Percentiles rank a stretch among this genome's conserved stretches.
These are phyloP conservation scores for Porogramme epimiltina DNA, from an alignment of 1,284 basidiomycete species.

Conservation along the genomic window DNA sequence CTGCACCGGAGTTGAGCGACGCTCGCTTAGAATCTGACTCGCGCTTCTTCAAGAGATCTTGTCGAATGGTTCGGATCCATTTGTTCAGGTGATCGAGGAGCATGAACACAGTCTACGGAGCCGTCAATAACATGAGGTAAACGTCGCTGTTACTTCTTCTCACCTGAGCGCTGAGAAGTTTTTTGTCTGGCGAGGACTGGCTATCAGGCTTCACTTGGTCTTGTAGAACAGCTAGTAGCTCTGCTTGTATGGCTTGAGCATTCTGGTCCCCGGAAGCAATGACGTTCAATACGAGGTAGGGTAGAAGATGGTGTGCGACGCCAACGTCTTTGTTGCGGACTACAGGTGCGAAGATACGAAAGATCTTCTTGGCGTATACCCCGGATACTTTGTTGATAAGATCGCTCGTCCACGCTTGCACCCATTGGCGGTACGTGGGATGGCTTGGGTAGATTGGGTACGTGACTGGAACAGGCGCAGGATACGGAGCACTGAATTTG, in stretches of 20 bases:
- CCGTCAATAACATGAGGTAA: not conserved
- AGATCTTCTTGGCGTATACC: constrained; percentile 67
- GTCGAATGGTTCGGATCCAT: constrained; percentile 69
- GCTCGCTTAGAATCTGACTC: constrained; percentile 39
- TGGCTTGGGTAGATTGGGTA: constrained; percentile 81
- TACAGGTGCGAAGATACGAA: constrained; percentile 79
- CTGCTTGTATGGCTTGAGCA: constrained; percentile 71
- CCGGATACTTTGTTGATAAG: constrained; percentile 75
- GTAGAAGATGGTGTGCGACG: constrained; percentile 89
- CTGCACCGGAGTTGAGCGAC: not conserved
- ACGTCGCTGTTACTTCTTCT: constrained; percentile 7
- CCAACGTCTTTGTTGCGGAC: constrained; percentile 89
- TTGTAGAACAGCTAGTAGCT: constrained; percentile 82
- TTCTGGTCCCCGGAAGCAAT: constrained; percentile 76
- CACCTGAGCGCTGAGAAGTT: constrained; percentile 88
- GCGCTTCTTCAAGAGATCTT: constrained; percentile 33
- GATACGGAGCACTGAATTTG: constrained; percentile 57
- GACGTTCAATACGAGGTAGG: constrained; percentile 89
- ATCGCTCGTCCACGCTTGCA: constrained; percentile 87
- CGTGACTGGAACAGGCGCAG: constrained; percentile 37
- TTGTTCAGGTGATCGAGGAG: constrained; percentile 94
- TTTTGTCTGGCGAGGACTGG: constrained; percentile 70
- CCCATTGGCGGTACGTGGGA: constrained; percentile 93
- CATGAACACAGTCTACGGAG: constrained; percentile 82
- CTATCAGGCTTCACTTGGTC: constrained; percentile 80